Conservation (phyloP, 2,329 filamentous ascomycete genomes). For the Fusarium praegraminearum region DNA sequence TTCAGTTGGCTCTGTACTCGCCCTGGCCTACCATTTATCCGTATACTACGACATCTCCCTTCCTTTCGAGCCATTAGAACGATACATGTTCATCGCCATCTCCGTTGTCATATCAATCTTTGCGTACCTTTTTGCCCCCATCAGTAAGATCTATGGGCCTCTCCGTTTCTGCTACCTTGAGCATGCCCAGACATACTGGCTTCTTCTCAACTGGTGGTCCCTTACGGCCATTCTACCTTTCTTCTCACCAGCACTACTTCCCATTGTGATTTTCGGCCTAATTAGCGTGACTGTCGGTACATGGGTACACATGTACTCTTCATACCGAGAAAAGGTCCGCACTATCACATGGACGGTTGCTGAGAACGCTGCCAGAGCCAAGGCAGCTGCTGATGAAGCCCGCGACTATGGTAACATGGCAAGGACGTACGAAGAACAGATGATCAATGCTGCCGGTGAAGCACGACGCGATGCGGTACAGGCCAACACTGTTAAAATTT, state of each 20-base stretch:
- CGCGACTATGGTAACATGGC: conserved; percentile 15
- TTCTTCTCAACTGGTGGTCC: conserved; percentile 32
- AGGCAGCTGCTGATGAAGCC: conserved; percentile 21
- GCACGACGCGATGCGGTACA: conserved; percentile 21
- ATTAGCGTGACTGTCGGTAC: conserved; percentile 17
- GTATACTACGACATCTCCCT: conserved; percentile 27
- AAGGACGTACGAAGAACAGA: conserved; percentile 29
- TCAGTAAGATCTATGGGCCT: conserved; percentile 24
- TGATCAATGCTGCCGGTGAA: conserved; percentile 3
- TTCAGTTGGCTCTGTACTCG: conserved; percentile 18
- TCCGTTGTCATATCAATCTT: background rate
- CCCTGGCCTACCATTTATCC: conserved; percentile 18
- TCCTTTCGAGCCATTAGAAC: conserved; percentile 19
- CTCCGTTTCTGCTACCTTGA: conserved; percentile 37
- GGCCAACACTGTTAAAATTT: conserved; percentile 1
- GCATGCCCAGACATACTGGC: conserved; percentile 34
- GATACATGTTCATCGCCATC: conserved; percentile 11
- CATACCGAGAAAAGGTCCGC: conserved; percentile 21
- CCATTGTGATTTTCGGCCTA: conserved; percentile 13
- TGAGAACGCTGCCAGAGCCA: conserved; percentile 19
- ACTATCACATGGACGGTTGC: conserved; percentile 2
- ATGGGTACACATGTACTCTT: conserved; percentile 27
- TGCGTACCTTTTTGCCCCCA: conserved; percentile 21
- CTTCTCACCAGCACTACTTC: conserved; percentile 16
- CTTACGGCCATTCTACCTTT: conserved; percentile 21